Evolutionary conservation across 2,329 filamentous ascomycete species (phyloP).

Genomic region (Scortechinia acanthostroma): DNA sequence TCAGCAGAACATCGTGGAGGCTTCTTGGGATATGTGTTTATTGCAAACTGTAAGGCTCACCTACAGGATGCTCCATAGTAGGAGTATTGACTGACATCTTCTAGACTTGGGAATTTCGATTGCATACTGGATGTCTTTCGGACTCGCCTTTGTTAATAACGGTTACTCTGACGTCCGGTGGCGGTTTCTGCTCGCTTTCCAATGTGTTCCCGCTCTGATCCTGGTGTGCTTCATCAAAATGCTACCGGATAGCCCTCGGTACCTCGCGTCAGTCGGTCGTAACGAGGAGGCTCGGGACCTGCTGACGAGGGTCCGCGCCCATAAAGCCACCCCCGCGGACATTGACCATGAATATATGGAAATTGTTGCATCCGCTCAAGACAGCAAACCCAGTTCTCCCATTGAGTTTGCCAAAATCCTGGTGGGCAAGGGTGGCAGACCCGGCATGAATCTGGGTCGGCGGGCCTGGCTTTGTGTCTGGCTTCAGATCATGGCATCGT

Average conservation of each 20-base stretch:
- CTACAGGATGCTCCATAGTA: neutral
- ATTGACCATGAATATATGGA: constrained; percentile 18
- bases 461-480: constrained; percentile 32
- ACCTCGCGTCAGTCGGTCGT: constrained; percentile 11
- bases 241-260: constrained; percentile 35
- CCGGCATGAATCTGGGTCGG: constrained; percentile 20
- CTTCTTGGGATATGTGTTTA: constrained; percentile 37
- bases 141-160: constrained; percentile 15
- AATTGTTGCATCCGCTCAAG: constrained; percentile 18
- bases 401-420: constrained; percentile 26
- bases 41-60: constrained; percentile 29
- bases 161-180: constrained; percentile 20
- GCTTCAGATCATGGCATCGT: constrained; percentile 33
- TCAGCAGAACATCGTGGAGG: constrained; percentile 34
- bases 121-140: constrained; percentile 29
- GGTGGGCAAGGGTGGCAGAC: constrained; percentile 16
- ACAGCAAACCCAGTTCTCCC: constrained; percentile 21
- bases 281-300: constrained; percentile 18
- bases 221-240: constrained; percentile 26
- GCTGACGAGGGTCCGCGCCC: constrained; percentile 4
- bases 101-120: constrained; percentile 33
- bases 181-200: constrained; percentile 27
- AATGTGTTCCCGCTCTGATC: constrained; percentile 29
- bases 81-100: neutral
- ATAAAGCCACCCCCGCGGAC: neutral